A percentile compares a stretch with the other conserved stretches of the same genome.
Evolutionary conservation across 106 monocot species (phyloP).

Genomic region (Alisma plantagoaquatica): DNA sequence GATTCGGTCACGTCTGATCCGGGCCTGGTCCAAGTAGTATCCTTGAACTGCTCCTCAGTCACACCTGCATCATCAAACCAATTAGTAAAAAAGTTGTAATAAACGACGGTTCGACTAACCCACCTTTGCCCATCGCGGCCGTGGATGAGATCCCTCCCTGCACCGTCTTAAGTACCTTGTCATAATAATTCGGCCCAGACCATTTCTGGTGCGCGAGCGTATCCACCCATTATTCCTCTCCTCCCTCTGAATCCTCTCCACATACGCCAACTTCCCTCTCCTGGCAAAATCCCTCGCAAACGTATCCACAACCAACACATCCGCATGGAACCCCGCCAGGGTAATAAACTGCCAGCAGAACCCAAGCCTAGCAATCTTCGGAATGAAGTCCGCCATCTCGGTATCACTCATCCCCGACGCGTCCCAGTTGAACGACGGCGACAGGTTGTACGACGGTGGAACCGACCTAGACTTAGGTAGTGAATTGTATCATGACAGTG

Average conservation of each 20-base stretch:
- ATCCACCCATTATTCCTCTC: slow-evolving; percentile 32
- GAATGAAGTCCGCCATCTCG: slow-evolving; percentile 57
- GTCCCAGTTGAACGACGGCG: slow-evolving; percentile 92
- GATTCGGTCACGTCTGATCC: slow-evolving; percentile 16
- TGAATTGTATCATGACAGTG: no score
- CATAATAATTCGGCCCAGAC: slow-evolving; percentile 66
- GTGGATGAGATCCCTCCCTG: slow-evolving; percentile 82
- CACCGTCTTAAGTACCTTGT: slow-evolving; percentile 57
- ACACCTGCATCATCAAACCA: slow-evolving; percentile 29
- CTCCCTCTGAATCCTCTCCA: slow-evolving; percentile 77
- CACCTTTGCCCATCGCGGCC: slow-evolving; percentile 82
- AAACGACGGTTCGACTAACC: neutral
- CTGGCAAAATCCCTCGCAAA: slow-evolving; percentile 63
- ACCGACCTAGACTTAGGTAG: no score
- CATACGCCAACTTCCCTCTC: slow-evolving; percentile 70
- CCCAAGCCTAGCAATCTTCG: slow-evolving; percentile 49
- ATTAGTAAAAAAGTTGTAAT: neutral
- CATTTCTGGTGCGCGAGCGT: slow-evolving; percentile 72
- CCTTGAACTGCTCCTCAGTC: slow-evolving; percentile 78
- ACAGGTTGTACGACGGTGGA: slow-evolving; percentile 81
- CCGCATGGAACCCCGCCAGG: slow-evolving; percentile 67
- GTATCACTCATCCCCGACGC: slow-evolving; percentile 58
- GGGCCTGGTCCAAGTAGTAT: slow-evolving; percentile 29
- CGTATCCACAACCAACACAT: slow-evolving; percentile 53
- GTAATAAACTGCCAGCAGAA: slow-evolving; percentile 83